These are phyloP conservation scores for Solanum dulcamara DNA, from an alignment of 257 asterid genomes.

Conservation along the genomic window DNA sequence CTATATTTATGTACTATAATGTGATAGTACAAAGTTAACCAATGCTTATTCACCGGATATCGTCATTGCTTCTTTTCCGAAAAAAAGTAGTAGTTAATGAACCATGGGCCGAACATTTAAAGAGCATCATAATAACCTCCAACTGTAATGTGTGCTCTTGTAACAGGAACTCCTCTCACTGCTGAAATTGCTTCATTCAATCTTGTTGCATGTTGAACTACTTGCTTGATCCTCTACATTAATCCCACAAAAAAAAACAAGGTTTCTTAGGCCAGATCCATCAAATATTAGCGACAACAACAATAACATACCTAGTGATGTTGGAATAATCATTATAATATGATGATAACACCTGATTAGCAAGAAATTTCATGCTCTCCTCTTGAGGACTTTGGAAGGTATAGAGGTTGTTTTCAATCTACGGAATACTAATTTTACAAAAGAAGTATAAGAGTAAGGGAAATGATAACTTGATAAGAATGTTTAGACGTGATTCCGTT, in stretches of 20 bases:
- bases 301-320: not conserved
- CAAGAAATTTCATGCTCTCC: not conserved
- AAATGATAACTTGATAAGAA: not conserved
- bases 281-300: not conserved
- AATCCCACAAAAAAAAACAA: not conserved
- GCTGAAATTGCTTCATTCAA: conserved; percentile 41
- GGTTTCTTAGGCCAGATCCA: not conserved
- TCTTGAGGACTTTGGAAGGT: not conserved
- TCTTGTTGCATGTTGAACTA: conserved; percentile 24
- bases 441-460: not conserved
- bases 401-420: not conserved
- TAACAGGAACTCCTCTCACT: conserved; percentile 29
- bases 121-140: conserved; percentile 52
- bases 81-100: not conserved
- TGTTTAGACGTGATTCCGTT: not conserved
- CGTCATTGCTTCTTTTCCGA: not conserved
- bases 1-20: not conserved
- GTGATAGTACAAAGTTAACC: not conserved
- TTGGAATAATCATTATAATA: accelerated
- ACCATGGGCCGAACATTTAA: not conserved
- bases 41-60: not conserved
- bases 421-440: not conserved
- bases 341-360: not conserved
- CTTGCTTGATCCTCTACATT: conserved; percentile 40
- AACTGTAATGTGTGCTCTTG: conserved; percentile 46